Percentiles rank a stretch among this genome's conserved stretches.
Conservation (phyloP, 1,284 basidiomycete genomes). For the Heterobasidion parviporum region DNA sequence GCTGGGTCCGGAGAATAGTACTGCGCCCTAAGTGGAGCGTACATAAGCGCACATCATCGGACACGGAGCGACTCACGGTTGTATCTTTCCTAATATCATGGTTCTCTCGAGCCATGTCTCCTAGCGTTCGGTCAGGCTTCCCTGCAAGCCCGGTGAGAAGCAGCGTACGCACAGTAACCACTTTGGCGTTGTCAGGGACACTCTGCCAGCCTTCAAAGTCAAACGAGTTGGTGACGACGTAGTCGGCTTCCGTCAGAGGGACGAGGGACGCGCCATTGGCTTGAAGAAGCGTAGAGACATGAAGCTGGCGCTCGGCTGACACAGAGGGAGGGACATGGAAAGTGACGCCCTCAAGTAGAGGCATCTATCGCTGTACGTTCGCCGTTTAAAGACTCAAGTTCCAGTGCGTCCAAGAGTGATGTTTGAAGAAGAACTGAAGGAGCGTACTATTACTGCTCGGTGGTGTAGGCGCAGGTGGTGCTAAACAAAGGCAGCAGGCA, state of each 20-base stretch:
- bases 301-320: conserved; percentile 6
- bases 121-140: conserved; percentile 14
- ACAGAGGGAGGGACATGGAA: conserved; percentile 11
- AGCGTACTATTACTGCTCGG: no score
- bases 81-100: conserved; percentile 45
- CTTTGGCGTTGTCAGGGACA: conserved; percentile 21
- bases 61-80: conserved; percentile 35
- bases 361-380: conserved; percentile 2
- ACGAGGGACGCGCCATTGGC: conserved; percentile 33
- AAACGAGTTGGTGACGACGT: conserved; percentile 44
- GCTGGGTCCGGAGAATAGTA: conserved; percentile 71
- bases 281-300: conserved; percentile 21
- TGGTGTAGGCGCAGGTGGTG: no score
- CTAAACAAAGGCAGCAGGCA: no score
- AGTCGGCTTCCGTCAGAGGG: conserved; percentile 25
- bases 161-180: conserved; percentile 35
- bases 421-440: no score
- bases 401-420: no score
- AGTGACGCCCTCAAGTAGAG: conserved; percentile 10
- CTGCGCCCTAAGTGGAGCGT: conserved; percentile 21
- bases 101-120: conserved; percentile 67
- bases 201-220: conserved; percentile 45
- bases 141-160: neutral
- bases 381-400: no score
- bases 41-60: neutral